A percentile compares a stretch with the other conserved stretches of the same genome.
Evolutionary conservation across 1,139 yeast genomes (phyloP).

Genomic region (Suhomyces coccinellae): DNA sequence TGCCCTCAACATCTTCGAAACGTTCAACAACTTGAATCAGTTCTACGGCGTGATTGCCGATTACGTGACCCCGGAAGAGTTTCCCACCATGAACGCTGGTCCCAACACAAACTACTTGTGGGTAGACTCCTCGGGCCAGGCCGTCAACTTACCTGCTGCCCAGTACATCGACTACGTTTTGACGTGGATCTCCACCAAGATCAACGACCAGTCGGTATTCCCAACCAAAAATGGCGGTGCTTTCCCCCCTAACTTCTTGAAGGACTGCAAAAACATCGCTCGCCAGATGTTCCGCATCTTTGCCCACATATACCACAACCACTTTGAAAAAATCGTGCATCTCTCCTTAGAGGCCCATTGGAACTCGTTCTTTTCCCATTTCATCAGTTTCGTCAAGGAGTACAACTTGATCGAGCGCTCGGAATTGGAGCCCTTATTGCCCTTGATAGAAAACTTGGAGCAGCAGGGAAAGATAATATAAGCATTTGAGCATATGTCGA

Average conservation of each 20-base stretch:
- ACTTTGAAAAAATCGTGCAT: conserved; percentile 88
- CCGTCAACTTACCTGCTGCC: conserved; percentile 85
- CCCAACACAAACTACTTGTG: conserved; percentile 88
- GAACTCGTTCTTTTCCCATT: conserved; percentile 98
- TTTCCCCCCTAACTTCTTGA: conserved; percentile 81
- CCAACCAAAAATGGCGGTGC: conserved; percentile 95
- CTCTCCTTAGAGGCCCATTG: conserved; percentile 94
- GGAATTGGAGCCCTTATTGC: conserved; percentile 77
- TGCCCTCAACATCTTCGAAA: conserved; percentile 88
- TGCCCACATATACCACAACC: conserved; percentile 93
- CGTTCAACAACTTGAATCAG: conserved; percentile 80
- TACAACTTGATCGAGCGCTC: conserved; percentile 74
- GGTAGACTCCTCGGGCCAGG: conserved; percentile 78
- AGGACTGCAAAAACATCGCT: conserved; percentile 82
- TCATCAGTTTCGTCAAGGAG: conserved; percentile 80
- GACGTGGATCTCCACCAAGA: conserved; percentile 84
- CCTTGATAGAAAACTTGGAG: conserved; percentile 78
- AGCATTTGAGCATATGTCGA: too few relatives aligned
- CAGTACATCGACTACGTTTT: conserved; percentile 91
- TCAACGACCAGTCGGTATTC: conserved; percentile 84
- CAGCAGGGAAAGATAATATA: conserved; percentile 76
- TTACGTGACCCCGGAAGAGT: conserved; percentile 82
- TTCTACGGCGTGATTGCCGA: conserved; percentile 88
- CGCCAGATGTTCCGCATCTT: conserved; percentile 95
- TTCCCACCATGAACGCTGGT: conserved; percentile 96